These are phyloP conservation scores for Ammopiptanthus mongolicus DNA, from an alignment of 306 rosid genomes.

Conservation along the genomic window DNA sequence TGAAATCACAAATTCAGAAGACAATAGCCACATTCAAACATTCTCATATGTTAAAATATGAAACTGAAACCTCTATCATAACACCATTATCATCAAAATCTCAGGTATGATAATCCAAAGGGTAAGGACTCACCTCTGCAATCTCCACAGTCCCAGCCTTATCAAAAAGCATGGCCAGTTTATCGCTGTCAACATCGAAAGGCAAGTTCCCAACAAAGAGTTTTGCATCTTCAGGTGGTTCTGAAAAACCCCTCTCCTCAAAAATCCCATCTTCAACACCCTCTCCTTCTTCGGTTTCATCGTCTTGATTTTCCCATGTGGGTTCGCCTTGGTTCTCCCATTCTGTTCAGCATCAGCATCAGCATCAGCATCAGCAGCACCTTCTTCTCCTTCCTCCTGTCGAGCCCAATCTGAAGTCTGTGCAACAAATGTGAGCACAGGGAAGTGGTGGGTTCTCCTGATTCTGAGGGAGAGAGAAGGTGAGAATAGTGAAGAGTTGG, in stretches of 20 bases:
- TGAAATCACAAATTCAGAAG: slow-evolving; percentile 31
- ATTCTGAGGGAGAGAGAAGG: slow-evolving; percentile 16
- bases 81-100: not conserved
- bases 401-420: slow-evolving; percentile 84
- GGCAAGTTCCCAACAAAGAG: slow-evolving; percentile 88
- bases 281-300: slow-evolving; percentile 30
- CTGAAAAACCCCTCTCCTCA: slow-evolving; percentile 33
- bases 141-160: slow-evolving; percentile 72
- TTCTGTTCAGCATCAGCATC: slow-evolving; percentile 19
- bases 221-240: slow-evolving; percentile 72
- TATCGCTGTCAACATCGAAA: slow-evolving; percentile 69
- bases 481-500: slow-evolving; percentile 32
- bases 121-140: slow-evolving; percentile 60
- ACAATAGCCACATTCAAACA: not conserved
- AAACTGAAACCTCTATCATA: not conserved
- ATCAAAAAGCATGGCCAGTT: slow-evolving; percentile 66
- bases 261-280: slow-evolving; percentile 34
- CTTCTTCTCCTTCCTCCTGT: slow-evolving; percentile 43
- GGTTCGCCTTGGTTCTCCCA: slow-evolving; percentile 46
- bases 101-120: not conserved
- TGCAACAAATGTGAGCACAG: slow-evolving; percentile 51
- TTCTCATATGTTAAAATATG: not conserved
- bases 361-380: slow-evolving; percentile 28
- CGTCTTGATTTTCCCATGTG: slow-evolving; percentile 44
- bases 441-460: slow-evolving; percentile 36